Conservation (phyloP, 176 grass and related monocot species). For the Avena atlantica region DNA sequence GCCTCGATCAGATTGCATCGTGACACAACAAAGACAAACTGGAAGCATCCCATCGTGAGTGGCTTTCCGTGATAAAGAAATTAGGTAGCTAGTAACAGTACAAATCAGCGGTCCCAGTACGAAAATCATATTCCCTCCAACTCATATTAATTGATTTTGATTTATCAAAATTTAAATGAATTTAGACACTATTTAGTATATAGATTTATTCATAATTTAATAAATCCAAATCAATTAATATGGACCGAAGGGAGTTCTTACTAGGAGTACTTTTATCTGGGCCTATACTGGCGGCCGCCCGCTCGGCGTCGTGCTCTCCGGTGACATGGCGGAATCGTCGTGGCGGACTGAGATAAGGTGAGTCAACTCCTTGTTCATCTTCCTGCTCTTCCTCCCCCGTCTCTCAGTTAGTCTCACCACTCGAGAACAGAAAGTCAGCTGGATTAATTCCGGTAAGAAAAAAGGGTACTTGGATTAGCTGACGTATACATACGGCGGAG, state of each 20-base stretch:
- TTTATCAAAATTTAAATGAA: no score
- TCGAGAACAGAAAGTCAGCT: neutral
- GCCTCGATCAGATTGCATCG: neutral
- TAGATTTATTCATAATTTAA: no score
- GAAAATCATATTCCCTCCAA: no score
- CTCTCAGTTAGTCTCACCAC: neutral
- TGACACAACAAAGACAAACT: no score
- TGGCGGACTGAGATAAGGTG: slow-evolving; percentile 71
- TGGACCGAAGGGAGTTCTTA: no score
- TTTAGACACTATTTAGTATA: no score
- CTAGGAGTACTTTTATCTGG: slow-evolving; percentile 33
- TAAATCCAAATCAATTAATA: no score
- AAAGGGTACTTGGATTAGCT: neutral
- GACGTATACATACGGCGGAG: neutral
- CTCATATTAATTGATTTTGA: no score
- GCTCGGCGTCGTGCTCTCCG: slow-evolving; percentile 57
- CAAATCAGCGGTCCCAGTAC: neutral
- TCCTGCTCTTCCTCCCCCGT: neutral
- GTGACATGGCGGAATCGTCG: slow-evolving; percentile 48
- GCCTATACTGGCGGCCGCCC: slow-evolving; percentile 64
- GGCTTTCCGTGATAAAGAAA: neutral
- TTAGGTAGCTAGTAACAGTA: neutral
- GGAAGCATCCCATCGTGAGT: neutral
- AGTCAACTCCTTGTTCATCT: neutral
- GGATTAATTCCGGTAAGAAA: neutral